These are phyloP conservation scores for Cyberlindnera galapagoensis DNA, from an alignment of 805 yeast species.

Conservation along the genomic window DNA sequence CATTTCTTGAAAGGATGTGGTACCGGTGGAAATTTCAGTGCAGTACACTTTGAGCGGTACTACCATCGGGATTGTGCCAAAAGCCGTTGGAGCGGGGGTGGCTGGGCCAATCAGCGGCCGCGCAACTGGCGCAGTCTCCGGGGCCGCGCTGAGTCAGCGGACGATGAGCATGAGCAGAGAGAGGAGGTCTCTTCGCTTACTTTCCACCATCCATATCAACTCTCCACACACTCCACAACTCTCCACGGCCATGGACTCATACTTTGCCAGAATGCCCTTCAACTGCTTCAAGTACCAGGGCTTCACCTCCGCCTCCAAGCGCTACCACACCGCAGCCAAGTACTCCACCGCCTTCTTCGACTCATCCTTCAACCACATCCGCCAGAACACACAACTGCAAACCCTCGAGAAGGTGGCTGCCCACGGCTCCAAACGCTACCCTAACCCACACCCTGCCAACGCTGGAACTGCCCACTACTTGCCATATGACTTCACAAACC, in stretches of 20 bases:
- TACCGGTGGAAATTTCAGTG: no score
- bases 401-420: slow-evolving; percentile 13
- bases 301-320: slow-evolving; percentile 27
- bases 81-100: no score
- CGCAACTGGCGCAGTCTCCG: no score
- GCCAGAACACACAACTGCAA: slow-evolving; percentile 30
- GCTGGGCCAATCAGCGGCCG: no score
- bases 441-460: slow-evolving; percentile 31
- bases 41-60: no score
- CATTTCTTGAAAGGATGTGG: no score
- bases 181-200: no score
- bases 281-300: slow-evolving; percentile 35
- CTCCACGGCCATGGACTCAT: slow-evolving; percentile 9
- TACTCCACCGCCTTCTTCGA: slow-evolving; percentile 32
- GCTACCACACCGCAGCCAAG: slow-evolving; percentile 29
- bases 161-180: no score
- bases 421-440: slow-evolving; percentile 15
- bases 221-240: no score
- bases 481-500: slow-evolving; percentile 5
- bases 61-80: no score
- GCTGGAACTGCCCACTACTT: slow-evolving; percentile 24
- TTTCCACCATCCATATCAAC: no score
- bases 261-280: slow-evolving; percentile 30
- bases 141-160: no score
- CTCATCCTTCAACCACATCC: slow-evolving; percentile 33